Conservation (phyloP, 768 basidiomycete species). For the Mycena belliarum region DNA sequence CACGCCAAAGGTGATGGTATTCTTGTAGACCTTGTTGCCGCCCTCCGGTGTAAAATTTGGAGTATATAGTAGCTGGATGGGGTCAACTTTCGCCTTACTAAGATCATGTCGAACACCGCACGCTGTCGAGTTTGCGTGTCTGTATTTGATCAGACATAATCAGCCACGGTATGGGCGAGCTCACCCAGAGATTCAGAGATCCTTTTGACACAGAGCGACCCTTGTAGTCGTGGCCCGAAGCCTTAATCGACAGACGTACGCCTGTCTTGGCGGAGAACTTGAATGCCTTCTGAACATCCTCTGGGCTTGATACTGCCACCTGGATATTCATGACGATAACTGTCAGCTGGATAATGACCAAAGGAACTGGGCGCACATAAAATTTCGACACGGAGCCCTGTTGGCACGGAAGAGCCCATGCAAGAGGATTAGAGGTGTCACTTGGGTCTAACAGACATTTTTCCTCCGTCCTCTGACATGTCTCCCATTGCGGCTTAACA, state of each 20-base stretch:
- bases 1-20: constrained; percentile 32
- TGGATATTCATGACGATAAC: not conserved
- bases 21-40: constrained; percentile 8
- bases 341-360: not conserved
- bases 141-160: not conserved
- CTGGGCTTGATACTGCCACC: constrained; percentile 26
- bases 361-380: constrained; percentile 18
- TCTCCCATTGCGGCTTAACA: constrained; percentile 37
- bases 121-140: not conserved
- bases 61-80: constrained; percentile 25
- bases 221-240: constrained; percentile 32
- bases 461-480: constrained; percentile 30
- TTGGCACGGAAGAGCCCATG: constrained; percentile 15
- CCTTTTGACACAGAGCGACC: constrained; percentile 28
- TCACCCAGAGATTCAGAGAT: constrained; percentile 29
- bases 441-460: constrained; percentile 33
- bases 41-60: constrained; percentile 22
- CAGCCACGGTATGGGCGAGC: not conserved
- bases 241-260: constrained; percentile 29
- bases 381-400: constrained; percentile 24
- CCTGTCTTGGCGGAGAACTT: constrained; percentile 25
- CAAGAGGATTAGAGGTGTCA: constrained; percentile 21
- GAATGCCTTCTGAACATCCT: constrained; percentile 26
- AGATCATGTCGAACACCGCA: not conserved
- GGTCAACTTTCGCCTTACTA: not conserved